A percentile compares a stretch with the other conserved stretches of the same genome.
Conservation (phyloP, 2,329 filamentous ascomycete species). For the Fusarium burgessii region DNA sequence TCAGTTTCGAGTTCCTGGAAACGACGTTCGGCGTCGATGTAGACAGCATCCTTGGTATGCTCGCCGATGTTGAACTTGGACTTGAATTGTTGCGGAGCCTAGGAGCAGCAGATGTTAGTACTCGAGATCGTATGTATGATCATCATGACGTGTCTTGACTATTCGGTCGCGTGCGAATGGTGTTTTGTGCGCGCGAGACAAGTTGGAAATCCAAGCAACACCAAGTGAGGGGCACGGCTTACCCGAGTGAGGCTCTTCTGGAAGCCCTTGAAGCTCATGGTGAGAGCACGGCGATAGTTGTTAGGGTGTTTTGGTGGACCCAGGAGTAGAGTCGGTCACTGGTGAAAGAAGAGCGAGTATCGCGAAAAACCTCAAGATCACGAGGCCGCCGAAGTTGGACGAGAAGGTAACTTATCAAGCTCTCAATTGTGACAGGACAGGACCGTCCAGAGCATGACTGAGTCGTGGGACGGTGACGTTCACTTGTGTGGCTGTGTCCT, state of each 20-base stretch:
- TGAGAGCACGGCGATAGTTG: constrained; percentile 36
- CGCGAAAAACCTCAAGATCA: constrained; percentile 39
- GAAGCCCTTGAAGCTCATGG: constrained; percentile 98
- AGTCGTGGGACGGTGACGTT: constrained; percentile 50
- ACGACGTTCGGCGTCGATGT: constrained; percentile 91
- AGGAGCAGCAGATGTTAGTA: constrained; percentile 7
- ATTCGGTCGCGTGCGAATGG: constrained; percentile 2
- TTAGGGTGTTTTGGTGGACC: constrained; percentile 7
- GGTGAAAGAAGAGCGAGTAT: constrained; percentile 15
- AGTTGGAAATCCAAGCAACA: constrained; percentile 18
- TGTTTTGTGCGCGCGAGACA: constrained; percentile 28
- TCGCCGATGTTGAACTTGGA: constrained; percentile 95
- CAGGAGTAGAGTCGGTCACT: constrained; percentile 15
- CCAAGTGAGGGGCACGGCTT: constrained; percentile 57
- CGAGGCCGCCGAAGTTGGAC: constrained; percentile 46
- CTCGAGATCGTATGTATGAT: background rate
- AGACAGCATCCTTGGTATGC: constrained; percentile 93
- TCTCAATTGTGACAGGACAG: constrained; percentile 39
- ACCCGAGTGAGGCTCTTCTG: constrained; percentile 90
- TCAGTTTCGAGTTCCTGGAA: constrained; percentile 95
- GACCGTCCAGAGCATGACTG: constrained; percentile 24
- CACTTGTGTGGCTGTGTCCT: constrained; percentile 46
- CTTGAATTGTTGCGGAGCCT: constrained; percentile 93
- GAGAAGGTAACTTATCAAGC: constrained; percentile 41
- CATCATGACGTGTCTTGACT: background rate